Evolutionary conservation across 1,284 basidiomycete genomes (phyloP), one percentile per base, ranked within the genome.

Genomic region (Tetrapyrgos nigripes): DNA sequence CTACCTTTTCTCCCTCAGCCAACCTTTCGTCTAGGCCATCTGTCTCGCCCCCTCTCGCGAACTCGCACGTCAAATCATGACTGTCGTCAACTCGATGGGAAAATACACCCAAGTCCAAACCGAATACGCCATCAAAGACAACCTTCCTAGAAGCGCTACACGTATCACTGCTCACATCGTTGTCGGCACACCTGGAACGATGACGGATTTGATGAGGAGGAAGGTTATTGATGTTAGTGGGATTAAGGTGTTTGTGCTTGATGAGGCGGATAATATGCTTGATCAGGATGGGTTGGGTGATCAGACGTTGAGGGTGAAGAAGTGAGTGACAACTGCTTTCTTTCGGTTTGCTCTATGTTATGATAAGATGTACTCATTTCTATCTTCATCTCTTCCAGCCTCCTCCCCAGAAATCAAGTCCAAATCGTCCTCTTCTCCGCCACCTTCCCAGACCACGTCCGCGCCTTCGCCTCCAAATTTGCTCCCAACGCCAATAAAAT

Each of bases 181-280:
- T 61, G 93, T 99, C 49, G 97, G 97, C 37, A 99, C 97, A 3
- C 97, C 97, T 0, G 97, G 97, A 27, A 98, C 97, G 46, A 90
- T 97, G 83, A 84, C 88, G 40, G 95, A 98, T 75, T 86, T 98
- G 72, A 84, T 93, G 63, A 79, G 85, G 66, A 81, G 85, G 63
- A 86, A 79, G 72, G 83, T 91, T 50, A 84, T 96, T 62, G 94
- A 98, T 69, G 80, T 90, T 6, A 85, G 82, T 53, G 81, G 89
- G 37, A 86, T 99, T 71, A 94, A 94, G 71, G 94, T 98, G 10
- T 96, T 99, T 62, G 97, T 99, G 10, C 82, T 99, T 21, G 97
- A 99, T 71, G 97, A 99, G 78, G 97, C 97, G 29, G 97, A 99
- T 77, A 97, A 98, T 76, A 98, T 99, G 96, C 82, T 99, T 64